Evolutionary conservation across 2,329 filamentous ascomycete genomes (phyloP), one percentile per base, ranked within the genome.

Genomic region (Pyricularia grisea): DNA sequence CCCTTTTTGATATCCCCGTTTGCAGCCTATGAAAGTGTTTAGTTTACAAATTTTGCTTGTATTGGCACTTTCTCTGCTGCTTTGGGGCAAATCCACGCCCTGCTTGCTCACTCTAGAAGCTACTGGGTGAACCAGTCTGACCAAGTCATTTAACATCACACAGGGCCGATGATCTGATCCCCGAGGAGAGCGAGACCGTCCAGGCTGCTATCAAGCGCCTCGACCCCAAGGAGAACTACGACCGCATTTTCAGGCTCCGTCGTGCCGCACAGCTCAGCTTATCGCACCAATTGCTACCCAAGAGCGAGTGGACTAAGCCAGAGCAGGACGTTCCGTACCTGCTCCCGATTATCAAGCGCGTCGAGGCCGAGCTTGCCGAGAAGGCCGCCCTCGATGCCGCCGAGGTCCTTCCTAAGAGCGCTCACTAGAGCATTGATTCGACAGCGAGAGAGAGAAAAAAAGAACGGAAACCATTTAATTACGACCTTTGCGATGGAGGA

Each of bases 241-340:
- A 99, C 85, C 94, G 95, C 80, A 89, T 98, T 80, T 99, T 93
- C 90, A 94, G 95, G 78, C 88, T 99, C 81, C 92, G 95, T 84
- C 90, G 95, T 82, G 94, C 95, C 76, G 90, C 96, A 83, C 95
- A 99, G 83, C 84, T 82, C 80, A 87, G 84, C 76, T 80, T 87
- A 77, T 79, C 84, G 76, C 88, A 90, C 80, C 88, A 88, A 82
- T 81, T 90, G 71, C 83, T 90, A 69, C 86, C 88, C 78, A 85
- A 85, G 81, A 77, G 82, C 42, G 79, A 88, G 77, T 88, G 86
- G 86, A 87, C 84, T 74, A 87, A 85, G 80, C 74, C 81, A 73
- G 81, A 85, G 75, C 82, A 85, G 82, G 86, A 88, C 73, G 74
- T 78, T 50, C 83, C 82, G 33, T 88, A 88, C 80, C 82, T 88